Evolutionary conservation across 192 early-diverging fungal genomes (phyloP).

Genomic region (Backusella parvicylindrica): DNA sequence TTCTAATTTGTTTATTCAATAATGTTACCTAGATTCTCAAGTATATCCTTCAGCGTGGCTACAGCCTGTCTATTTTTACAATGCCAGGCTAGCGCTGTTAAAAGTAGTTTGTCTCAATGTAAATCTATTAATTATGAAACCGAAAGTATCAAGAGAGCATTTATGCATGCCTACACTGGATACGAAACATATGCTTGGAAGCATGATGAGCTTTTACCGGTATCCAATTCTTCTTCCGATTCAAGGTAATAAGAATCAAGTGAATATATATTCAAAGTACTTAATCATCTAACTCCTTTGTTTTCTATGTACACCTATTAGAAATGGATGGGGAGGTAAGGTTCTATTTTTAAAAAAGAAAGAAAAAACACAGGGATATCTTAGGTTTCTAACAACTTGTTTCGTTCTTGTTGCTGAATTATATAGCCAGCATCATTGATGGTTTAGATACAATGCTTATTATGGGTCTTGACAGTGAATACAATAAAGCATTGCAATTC

Average conservation of each 20-base stretch:
- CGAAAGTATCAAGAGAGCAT: conserved; percentile 52
- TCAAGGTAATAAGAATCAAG: conserved; percentile 5
- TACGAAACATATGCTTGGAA: conserved; percentile 76
- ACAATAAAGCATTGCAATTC: conserved; percentile 7
- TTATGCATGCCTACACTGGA: conserved; percentile 63
- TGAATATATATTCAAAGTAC: neutral
- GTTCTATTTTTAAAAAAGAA: neutral
- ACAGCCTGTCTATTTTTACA: neutral
- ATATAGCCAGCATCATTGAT: conserved; percentile 71
- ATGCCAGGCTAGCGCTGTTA: neutral
- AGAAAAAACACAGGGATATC: neutral
- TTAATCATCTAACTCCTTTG: neutral
- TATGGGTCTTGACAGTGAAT: conserved; percentile 60
- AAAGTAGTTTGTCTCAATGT: neutral
- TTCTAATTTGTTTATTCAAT: neutral
- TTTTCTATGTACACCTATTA: conserved; percentile 10
- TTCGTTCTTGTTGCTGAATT: neutral
- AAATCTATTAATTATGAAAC: conserved; percentile 20
- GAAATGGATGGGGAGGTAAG: conserved; percentile 52
- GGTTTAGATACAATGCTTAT: conserved; percentile 84
- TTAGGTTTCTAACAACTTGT: neutral
- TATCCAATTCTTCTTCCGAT: conserved; percentile 24
- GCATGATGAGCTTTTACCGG: conserved; percentile 56
- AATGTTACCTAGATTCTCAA: neutral
- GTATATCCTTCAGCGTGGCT: neutral